phyloP scores from a whole-genome alignment of 371 early-diverging fungal genomes.

The Blakeslea trispora region DNA sequence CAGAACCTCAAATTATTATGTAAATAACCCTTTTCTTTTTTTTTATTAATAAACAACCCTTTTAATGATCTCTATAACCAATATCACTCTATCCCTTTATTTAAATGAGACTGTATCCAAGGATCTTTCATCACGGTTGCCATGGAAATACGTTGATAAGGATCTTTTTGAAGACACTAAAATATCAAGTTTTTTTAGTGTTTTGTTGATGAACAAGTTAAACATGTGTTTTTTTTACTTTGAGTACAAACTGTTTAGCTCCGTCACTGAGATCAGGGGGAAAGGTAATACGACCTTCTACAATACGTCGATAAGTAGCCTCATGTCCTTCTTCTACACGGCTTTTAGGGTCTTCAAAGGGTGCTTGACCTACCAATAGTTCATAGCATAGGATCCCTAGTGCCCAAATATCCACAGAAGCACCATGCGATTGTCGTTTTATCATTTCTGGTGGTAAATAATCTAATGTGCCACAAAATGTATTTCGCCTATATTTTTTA shows the following conservation, averaged over 20 bases:
- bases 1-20: slow-evolving; percentile 97
- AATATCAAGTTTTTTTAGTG: too few relatives aligned
- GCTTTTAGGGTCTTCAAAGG: slow-evolving; percentile 81
- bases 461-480: slow-evolving; percentile 98
- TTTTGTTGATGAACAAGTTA: too few relatives aligned
- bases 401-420: slow-evolving; percentile 86
- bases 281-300: background rate
- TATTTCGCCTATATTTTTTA: slow-evolving; percentile 62
- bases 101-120: slow-evolving; percentile 56
- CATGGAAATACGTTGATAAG: slow-evolving; percentile 70
- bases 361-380: slow-evolving; percentile 93
- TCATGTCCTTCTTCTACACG: slow-evolving; percentile 25
- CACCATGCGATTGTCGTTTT: slow-evolving; percentile 67
- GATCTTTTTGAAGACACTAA: slow-evolving; percentile 76
- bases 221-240: background rate
- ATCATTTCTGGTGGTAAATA: slow-evolving; percentile 97
- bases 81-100: too few relatives aligned
- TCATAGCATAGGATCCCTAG: slow-evolving; percentile 92
- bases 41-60: slow-evolving; percentile 6
- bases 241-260: slow-evolving; percentile 12
- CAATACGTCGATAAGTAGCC: slow-evolving; percentile 81
- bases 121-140: slow-evolving; percentile 81
- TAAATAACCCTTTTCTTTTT: slow-evolving; percentile 49
- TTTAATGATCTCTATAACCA: too few relatives aligned
- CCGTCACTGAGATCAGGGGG: slow-evolving; percentile 5